Percentiles rank a stretch among this genome's conserved stretches.
phyloP scores from a whole-genome alignment of 2,329 filamentous ascomycete genomes.

The Paecilomyces formosus region DNA sequence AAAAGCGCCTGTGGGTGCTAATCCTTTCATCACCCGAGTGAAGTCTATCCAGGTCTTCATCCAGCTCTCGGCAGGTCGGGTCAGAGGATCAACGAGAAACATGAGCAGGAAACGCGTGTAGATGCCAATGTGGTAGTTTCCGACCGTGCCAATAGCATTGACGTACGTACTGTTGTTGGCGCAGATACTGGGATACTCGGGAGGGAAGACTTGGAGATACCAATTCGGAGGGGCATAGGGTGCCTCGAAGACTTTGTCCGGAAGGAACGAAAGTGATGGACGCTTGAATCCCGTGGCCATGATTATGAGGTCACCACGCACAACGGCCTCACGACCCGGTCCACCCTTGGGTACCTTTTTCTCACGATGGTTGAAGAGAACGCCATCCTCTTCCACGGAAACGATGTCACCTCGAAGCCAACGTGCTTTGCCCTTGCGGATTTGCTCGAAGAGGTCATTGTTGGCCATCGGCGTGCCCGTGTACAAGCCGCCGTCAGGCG shows the following conservation, averaged over 20 bases:
- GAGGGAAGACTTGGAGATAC: conserved; percentile 83
- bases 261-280: conserved; percentile 66
- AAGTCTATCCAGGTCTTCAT: conserved; percentile 86
- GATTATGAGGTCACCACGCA: conserved; percentile 69
- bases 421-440: conserved; percentile 62
- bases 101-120: conserved; percentile 80
- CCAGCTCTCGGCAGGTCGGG: conserved; percentile 62
- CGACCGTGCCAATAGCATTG: conserved; percentile 71
- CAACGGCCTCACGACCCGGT: conserved; percentile 57
- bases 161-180: conserved; percentile 81
- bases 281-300: conserved; percentile 78
- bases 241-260: conserved; percentile 62
- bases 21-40: conserved; percentile 62
- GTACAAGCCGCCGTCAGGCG: conserved; percentile 69
- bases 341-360: conserved; percentile 70
- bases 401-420: conserved; percentile 79
- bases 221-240: conserved; percentile 75
- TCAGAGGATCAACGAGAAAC: conserved; percentile 74
- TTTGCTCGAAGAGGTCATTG: conserved; percentile 67
- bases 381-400: conserved; percentile 54
- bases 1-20: conserved; percentile 66
- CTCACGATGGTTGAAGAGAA: conserved; percentile 63
- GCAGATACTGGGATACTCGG: conserved; percentile 63
- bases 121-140: conserved; percentile 85
- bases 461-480: conserved; percentile 85